phyloP scores from a whole-genome alignment of 2,329 filamentous ascomycete species.

The Arthrobotrys iridis region DNA sequence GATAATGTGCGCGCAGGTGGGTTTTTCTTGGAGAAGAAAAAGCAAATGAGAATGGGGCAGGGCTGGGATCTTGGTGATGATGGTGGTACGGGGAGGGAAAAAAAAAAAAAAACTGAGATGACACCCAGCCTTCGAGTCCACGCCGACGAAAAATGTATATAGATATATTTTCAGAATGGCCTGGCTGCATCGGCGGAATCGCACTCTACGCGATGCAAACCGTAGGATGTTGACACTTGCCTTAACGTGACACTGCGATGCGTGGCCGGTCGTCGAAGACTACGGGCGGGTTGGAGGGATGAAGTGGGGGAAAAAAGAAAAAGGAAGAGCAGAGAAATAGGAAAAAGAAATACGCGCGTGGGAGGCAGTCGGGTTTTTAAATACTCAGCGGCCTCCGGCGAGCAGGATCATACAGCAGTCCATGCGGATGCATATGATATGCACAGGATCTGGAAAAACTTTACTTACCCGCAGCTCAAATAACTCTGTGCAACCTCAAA shows the following conservation, averaged over 20 bases:
- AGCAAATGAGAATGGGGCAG: conserved; percentile 22
- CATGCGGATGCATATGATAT: conserved; percentile 36
- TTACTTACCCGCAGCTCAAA: conserved; percentile 26
- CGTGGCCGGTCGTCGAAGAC: conserved; percentile 14
- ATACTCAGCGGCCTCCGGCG: conserved; percentile 45
- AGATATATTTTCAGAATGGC: conserved; percentile 18
- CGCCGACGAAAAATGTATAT: conserved; percentile 5
- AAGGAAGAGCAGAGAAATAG: conserved; percentile 44
- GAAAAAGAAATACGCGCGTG: conserved; percentile 55
- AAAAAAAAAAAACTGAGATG: conserved; percentile 11
- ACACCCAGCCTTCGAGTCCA: conserved; percentile 6
- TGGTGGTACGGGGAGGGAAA: conserved; percentile 22
- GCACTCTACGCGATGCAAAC: not conserved
- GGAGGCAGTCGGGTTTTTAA: conserved; percentile 48
- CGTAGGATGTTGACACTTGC: conserved; percentile 40
- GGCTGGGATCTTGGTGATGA: conserved; percentile 17
- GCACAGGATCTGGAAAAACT: conserved; percentile 42
- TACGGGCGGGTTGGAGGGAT: conserved; percentile 16
- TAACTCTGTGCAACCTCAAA: conserved; percentile 28
- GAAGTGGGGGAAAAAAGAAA: conserved; percentile 44
- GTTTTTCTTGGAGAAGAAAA: conserved; percentile 23
- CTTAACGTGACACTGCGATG: conserved; percentile 45
- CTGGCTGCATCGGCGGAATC: not conserved
- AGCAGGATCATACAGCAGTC: conserved; percentile 35
- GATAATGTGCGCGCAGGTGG: conserved; percentile 40